phyloP scores from a whole-genome alignment of 495 filamentous ascomycete species.

The Sabuloglossum arenarium region DNA sequence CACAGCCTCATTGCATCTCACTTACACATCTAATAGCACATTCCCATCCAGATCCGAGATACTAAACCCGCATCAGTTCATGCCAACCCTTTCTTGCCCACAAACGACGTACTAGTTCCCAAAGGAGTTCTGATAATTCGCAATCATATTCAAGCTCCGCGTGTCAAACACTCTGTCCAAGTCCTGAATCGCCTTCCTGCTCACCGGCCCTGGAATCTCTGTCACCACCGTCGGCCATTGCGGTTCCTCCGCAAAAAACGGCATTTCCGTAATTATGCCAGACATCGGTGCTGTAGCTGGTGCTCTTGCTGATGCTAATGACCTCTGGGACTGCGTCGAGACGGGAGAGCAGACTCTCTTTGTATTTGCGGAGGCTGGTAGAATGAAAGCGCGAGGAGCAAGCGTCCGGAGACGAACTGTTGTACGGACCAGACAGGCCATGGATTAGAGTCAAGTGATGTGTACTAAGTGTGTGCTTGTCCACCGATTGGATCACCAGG shows the following conservation, averaged over 20 bases:
- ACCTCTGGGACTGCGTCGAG: not conserved
- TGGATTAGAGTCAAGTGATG: not conserved
- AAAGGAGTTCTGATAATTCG: slow-evolving; percentile 3
- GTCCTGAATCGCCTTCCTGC: slow-evolving; percentile 1
- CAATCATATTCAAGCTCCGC: slow-evolving; percentile 6
- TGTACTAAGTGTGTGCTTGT: too few species aligned
- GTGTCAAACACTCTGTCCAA: slow-evolving; percentile 7
- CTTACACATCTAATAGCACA: slow-evolving; percentile 6
- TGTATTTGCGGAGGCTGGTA: not conserved
- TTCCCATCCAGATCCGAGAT: slow-evolving; percentile 7
- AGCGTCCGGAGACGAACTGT: not conserved
- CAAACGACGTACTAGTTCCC: slow-evolving; percentile 5
- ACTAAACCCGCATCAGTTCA: not conserved
- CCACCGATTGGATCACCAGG: too few species aligned
- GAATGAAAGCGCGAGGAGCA: not conserved
- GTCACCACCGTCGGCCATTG: slow-evolving; percentile 2
- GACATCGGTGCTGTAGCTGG: not conserved
- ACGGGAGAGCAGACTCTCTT: not conserved
- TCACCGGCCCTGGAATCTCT: slow-evolving; percentile 6
- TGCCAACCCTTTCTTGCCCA: not conserved
- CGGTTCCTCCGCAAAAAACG: slow-evolving; percentile 4
- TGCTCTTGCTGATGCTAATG: not conserved
- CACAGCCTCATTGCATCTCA: not conserved
- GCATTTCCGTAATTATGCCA: not conserved
- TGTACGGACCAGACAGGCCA: not conserved